Conservation (phyloP, 1,284 basidiomycete species). For the Coniophora puteana region DNA sequence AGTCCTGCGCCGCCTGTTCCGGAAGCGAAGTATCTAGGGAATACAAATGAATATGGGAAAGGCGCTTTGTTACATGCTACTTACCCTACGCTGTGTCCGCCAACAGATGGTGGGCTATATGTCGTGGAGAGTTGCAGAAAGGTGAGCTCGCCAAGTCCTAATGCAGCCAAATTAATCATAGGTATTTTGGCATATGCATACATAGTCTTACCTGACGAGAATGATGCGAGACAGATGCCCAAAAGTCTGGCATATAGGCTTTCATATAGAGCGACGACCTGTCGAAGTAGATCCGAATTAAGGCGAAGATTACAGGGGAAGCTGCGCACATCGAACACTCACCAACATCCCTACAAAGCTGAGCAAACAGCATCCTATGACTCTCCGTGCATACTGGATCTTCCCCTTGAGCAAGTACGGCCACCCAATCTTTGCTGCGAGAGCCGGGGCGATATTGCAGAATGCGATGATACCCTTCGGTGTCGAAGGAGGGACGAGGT, state of each 20-base stretch:
- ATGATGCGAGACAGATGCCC: conserved; percentile 88
- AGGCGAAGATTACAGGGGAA: neutral
- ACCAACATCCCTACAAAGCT: conserved; percentile 85
- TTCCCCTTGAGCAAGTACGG: conserved; percentile 84
- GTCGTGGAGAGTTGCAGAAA: conserved; percentile 93
- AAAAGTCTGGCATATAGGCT: conserved; percentile 69
- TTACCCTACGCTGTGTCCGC: conserved; percentile 69
- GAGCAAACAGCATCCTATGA: conserved; percentile 73
- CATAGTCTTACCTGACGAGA: conserved; percentile 68
- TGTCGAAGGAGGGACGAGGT: conserved; percentile 86
- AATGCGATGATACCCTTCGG: conserved; percentile 94
- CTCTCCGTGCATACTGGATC: conserved; percentile 73
- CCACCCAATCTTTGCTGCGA: conserved; percentile 89
- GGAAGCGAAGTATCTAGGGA: conserved; percentile 73
- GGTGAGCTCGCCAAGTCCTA: conserved; percentile 90
- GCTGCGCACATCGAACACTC: conserved; percentile 16
- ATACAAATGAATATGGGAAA: neutral
- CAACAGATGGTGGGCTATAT: conserved; percentile 65
- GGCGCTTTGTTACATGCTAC: conserved; percentile 11
- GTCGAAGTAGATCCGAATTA: conserved; percentile 1
- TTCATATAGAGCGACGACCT: conserved; percentile 83
- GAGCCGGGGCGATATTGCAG: conserved; percentile 83
- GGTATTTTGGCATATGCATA: neutral
- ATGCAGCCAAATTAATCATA: conserved; percentile 5
- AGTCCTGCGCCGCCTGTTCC: conserved; percentile 95